phyloP scores from a whole-genome alignment of 768 basidiomycete genomes.

The Mycena filopes region DNA sequence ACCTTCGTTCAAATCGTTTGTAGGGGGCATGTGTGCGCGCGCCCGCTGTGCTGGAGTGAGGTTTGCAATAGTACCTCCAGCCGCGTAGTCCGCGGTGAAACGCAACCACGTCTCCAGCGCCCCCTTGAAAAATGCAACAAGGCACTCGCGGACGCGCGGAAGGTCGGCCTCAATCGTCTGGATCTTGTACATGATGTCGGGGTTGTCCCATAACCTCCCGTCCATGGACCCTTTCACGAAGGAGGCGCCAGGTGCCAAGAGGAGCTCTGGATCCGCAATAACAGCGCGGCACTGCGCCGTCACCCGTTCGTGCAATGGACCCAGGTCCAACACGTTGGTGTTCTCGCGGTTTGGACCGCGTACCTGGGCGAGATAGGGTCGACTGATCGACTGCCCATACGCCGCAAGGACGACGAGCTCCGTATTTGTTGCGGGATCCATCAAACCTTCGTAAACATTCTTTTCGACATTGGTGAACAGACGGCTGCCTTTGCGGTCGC shows the following conservation, averaged over 20 bases:
- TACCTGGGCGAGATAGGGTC: constrained; percentile 15
- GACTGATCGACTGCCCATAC: constrained; percentile 2
- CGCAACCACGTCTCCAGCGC: constrained; percentile 1
- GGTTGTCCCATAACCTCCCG: constrained; percentile 12
- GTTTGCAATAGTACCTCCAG: background rate
- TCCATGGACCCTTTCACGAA: constrained; percentile 8
- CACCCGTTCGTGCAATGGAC: constrained; percentile 1
- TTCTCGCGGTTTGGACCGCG: constrained; percentile 3
- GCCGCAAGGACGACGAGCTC: constrained; percentile 28
- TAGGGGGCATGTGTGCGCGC: background rate
- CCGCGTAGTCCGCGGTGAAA: background rate
- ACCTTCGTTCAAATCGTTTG: constrained; percentile 3
- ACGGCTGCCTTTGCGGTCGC: constrained; percentile 35
- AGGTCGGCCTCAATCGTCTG: background rate
- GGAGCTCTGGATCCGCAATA: constrained; percentile 12
- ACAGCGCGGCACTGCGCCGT: background rate
- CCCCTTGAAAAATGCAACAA: constrained; percentile 35
- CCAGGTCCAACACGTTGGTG: constrained; percentile 18
- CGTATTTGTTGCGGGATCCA: constrained; percentile 3
- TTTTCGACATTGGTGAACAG: constrained; percentile 38
- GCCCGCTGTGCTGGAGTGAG: background rate
- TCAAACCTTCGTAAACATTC: constrained; percentile 32
- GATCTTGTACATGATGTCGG: constrained; percentile 19
- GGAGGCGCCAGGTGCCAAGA: constrained; percentile 1
- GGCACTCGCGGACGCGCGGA: constrained; percentile 10